Conservation (phyloP, 163 green algal species). For the Chlamydomonas reinhardtii region DNA sequence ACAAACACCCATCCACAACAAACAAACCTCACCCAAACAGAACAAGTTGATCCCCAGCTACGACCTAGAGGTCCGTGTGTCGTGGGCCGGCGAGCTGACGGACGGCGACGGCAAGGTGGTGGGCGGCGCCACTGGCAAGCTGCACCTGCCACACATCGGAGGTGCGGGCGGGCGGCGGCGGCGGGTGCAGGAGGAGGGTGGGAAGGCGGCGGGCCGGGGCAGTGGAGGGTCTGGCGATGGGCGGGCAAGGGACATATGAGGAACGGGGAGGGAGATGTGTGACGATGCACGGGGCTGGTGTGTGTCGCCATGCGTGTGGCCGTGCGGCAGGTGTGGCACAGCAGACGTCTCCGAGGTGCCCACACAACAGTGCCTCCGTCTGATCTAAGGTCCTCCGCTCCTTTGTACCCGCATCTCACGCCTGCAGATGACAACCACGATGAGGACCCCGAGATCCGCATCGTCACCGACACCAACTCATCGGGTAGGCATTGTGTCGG, state of each 20-base stretch:
- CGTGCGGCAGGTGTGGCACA: no score
- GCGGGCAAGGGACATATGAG: no score
- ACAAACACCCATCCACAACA: no score
- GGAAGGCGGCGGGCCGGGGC: background rate
- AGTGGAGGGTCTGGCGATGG: no score
- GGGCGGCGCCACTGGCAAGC: constrained; percentile 33
- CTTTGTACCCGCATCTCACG: background rate
- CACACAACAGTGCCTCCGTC: no score
- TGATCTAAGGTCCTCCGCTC: no score
- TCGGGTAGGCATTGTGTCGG: no score
- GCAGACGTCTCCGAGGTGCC: no score
- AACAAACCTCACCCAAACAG: constrained; percentile 59
- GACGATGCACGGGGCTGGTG: no score
- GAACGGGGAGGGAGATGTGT: no score
- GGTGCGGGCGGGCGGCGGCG: background rate
- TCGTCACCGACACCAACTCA: constrained; percentile 51
- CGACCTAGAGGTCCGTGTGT: constrained; percentile 83
- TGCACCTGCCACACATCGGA: constrained; percentile 86
- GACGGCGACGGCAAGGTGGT: constrained; percentile 55
- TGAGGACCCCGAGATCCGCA: constrained; percentile 89
- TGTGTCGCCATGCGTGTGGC: no score
- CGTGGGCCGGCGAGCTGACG: constrained; percentile 67
- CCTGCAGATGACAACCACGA: constrained; percentile 90
- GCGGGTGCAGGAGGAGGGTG: background rate
- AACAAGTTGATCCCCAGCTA: constrained; percentile 91